phyloP scores from a whole-genome alignment of 2,329 filamentous ascomycete genomes.

The Atkinsonella texensis region DNA sequence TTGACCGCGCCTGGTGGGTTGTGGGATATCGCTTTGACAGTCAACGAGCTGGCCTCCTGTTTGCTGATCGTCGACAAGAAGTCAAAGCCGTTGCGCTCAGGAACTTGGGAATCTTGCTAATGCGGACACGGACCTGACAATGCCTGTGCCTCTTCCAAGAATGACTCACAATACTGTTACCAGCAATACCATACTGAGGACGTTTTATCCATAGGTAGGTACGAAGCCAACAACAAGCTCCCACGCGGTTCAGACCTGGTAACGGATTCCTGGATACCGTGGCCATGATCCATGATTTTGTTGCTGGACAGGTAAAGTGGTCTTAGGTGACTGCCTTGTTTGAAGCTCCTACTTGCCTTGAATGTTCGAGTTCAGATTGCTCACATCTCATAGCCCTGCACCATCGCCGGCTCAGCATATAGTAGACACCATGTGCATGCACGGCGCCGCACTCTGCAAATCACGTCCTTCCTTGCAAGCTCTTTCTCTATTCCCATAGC shows the following conservation, averaged over 20 bases:
- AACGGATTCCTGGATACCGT: too few species aligned
- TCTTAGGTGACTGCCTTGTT: too few species aligned
- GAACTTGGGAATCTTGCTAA: neutral
- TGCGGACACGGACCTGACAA: neutral
- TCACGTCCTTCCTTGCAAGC: neutral
- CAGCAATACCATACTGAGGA: too few species aligned
- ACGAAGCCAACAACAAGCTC: too few species aligned
- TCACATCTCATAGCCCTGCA: neutral
- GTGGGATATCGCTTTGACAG: neutral
- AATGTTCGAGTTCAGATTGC: neutral
- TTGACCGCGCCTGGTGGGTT: neutral
- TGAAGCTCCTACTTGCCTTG: neutral
- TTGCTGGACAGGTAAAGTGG: too few species aligned
- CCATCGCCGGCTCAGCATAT: neutral
- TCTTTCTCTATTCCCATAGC: neutral
- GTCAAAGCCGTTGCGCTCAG: neutral
- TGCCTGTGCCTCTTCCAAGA: neutral
- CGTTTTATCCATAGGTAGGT: too few species aligned
- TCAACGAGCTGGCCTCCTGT: too few species aligned
- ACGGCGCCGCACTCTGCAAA: too few species aligned
- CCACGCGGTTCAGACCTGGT: too few species aligned
- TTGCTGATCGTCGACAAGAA: neutral
- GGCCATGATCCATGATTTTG: too few species aligned
- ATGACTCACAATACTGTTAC: neutral
- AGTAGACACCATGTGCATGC: neutral